Evolutionary conservation across 805 yeast genomes (phyloP), one percentile per base, ranked within the genome.

Genomic region (Myxozyma sirexii): DNA sequence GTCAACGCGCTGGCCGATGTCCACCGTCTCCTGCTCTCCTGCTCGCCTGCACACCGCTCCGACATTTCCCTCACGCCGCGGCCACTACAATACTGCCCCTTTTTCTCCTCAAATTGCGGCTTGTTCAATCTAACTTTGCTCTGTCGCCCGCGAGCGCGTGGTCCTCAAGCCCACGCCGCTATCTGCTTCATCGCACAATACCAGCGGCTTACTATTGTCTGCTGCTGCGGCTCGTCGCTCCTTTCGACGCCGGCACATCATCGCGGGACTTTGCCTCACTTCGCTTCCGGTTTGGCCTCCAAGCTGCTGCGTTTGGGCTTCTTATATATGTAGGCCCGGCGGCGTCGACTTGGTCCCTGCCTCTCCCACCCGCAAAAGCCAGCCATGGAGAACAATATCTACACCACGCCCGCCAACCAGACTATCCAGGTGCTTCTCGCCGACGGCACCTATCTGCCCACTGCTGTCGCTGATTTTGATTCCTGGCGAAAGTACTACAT

Each of bases 381-480:
- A n/a, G n/a, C n/a, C n/a, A n/a, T n/a, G n/a, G n/a, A n/a, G n/a
- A 41, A 23, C 27, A 19, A 21, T 15, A 41, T 41, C 33, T 42
- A 41, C 47, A 29, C 27, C 23, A 57, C 59, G 21, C 59, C 65
- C 15, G 31, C 46, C 23, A 54, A 57, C 53, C 65, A 62, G 60
- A 49, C 65, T 5, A 8, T 62, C 37, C 6, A 31, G 41, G 44
- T 42, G 31, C 31, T 58, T 47, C 13, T 15, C 23, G 17, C 27
- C 31, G 45, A 43, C 12, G 66, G 64, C 23, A 15, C 44, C 12
- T 26, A 39, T 42, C 13, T 15, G 44, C 23, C 37, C 27, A 17
- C 43, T 24, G 12, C 57, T 21, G 52, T 54, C 38, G 19, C 55
- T 21, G 56, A 37, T 23, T 19, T 62, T 29, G 54, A 62, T 42